Evolutionary conservation across 1,284 basidiomycete species (phyloP).

Genomic region (Ustilago trichophora): DNA sequence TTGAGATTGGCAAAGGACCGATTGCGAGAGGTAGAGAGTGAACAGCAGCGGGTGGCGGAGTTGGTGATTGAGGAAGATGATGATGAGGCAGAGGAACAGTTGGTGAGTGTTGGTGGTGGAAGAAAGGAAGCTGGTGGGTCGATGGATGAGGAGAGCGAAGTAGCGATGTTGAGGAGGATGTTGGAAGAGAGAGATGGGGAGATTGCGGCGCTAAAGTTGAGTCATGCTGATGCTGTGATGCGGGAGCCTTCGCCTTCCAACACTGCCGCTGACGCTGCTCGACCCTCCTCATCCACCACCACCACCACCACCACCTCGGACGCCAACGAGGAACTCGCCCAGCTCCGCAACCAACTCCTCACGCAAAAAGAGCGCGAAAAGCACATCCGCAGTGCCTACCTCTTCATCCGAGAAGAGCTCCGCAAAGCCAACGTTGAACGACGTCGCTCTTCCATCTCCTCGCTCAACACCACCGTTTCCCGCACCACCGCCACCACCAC

Average conservation of each 20-base stretch:
- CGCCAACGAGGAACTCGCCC: conserved; percentile 10
- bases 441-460: conserved; percentile 13
- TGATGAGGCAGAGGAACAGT: not conserved
- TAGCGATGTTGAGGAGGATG: conserved; percentile 8
- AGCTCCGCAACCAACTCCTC: conserved; percentile 26
- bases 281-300: not conserved
- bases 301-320: not conserved
- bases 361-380: conserved; percentile 49
- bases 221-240: conserved; percentile 35
- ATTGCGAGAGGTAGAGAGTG: conserved; percentile 28
- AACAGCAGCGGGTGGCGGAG: too few species aligned
- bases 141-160: conserved; percentile 25
- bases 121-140: too few species aligned
- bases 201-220: conserved; percentile 23
- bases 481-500: not conserved
- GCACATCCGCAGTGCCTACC: conserved; percentile 56
- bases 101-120: too few species aligned
- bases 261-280: not conserved
- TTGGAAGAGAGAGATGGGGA: conserved; percentile 35
- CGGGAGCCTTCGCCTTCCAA: not conserved
- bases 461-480: not conserved
- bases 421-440: conserved; percentile 47
- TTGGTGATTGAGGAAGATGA: not conserved
- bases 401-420: conserved; percentile 53
- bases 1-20: too few species aligned